Percentiles rank a stretch among this genome's conserved stretches.
Evolutionary conservation across 1,284 basidiomycete genomes (phyloP).

Genomic region (Trichosporon inkin): DNA sequence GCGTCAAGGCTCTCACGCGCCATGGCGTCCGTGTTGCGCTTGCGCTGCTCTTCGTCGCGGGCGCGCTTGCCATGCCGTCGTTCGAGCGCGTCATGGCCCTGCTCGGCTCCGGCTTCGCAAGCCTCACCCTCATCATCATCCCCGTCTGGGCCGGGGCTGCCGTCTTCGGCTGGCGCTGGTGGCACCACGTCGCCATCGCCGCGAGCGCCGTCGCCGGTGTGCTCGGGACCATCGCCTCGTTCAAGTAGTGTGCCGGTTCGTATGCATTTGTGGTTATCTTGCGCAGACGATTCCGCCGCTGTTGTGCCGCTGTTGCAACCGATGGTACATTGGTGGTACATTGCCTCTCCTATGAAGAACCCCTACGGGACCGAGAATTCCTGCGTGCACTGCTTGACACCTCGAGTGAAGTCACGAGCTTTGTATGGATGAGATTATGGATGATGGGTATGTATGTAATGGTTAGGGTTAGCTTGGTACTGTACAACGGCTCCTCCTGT

Average conservation of each 20-base stretch:
- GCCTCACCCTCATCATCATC: conserved; percentile 72
- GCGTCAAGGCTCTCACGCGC: conserved; percentile 54
- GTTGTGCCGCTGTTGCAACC: no score
- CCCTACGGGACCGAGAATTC: no score
- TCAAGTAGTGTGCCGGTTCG: no score
- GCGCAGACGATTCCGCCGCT: no score
- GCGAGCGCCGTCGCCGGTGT: conserved; percentile 61
- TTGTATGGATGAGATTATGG: no score
- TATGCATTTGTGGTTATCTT: no score
- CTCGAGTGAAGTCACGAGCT: no score
- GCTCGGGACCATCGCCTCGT: conserved; percentile 60
- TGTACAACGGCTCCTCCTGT: no score
- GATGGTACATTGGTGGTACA: not conserved
- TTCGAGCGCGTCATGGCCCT: conserved; percentile 85
- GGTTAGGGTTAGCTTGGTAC: no score
- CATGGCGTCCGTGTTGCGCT: conserved; percentile 61
- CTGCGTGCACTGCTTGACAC: no score
- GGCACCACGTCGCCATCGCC: conserved; percentile 58
- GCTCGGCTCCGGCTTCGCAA: conserved; percentile 75
- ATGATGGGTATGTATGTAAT: no score
- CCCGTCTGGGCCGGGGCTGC: conserved; percentile 62
- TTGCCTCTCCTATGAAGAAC: no score
- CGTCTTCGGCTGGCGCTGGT: conserved; percentile 51
- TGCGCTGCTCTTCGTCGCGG: conserved; percentile 60
- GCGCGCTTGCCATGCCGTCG: conserved; percentile 74